Evolutionary conservation across 352 stramenopile genomes (phyloP).

Genomic region (Phytopythium kandeliae): DNA sequence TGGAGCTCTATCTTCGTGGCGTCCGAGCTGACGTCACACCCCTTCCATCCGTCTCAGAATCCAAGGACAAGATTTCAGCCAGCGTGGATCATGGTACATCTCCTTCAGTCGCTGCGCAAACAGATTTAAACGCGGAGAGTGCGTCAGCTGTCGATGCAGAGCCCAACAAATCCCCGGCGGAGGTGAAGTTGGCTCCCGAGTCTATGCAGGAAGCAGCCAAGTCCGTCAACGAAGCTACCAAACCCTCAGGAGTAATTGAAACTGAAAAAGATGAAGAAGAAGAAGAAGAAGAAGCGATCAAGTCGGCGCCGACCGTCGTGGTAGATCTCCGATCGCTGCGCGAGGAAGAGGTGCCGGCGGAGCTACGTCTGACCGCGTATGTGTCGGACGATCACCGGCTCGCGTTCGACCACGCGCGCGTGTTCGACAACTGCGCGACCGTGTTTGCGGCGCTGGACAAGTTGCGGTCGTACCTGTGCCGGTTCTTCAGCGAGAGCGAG

Average conservation of each 20-base stretch:
- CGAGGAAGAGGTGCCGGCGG: constrained; percentile 21
- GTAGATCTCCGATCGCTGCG: constrained; percentile 24
- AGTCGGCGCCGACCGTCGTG: constrained; percentile 15
- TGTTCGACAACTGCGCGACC: constrained; percentile 54
- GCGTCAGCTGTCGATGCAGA: too few relatives aligned
- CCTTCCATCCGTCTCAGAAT: background rate
- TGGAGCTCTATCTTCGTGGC: constrained; percentile 31
- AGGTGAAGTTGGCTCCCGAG: too few relatives aligned
- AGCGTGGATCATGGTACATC: background rate
- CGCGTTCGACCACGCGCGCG: constrained; percentile 39
- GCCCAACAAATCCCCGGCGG: too few relatives aligned
- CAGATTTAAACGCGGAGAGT: too few relatives aligned
- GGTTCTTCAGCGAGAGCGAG: constrained; percentile 37
- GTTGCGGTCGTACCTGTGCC: constrained; percentile 49
- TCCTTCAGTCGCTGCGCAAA: too few relatives aligned
- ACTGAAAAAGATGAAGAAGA: background rate
- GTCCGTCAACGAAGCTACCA: too few relatives aligned
- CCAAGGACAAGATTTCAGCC: background rate
- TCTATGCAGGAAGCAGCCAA: too few relatives aligned
- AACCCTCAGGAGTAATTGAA: too few relatives aligned
- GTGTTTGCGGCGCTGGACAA: constrained; percentile 57
- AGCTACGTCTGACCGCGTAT: constrained; percentile 41
- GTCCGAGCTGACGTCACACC: background rate
- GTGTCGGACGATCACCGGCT: constrained; percentile 33
- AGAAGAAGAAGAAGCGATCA: background rate